Base-by-base conservation (phyloP, 306 rosid genomes). In the Lathyrus oleraceus region DNA sequence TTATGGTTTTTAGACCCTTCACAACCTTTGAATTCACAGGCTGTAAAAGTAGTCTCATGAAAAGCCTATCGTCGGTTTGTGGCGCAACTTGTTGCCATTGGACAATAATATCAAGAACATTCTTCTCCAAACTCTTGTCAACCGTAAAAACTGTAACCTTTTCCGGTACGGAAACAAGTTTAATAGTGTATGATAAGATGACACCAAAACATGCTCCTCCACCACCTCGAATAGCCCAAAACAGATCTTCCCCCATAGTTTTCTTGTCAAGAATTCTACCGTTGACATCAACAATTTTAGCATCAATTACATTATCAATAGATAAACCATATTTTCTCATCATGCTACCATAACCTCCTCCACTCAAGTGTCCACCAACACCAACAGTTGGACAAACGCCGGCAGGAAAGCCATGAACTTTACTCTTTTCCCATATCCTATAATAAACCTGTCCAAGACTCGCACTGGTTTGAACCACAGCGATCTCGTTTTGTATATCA, bases 291-390 rank as follows among this genome's bases (percentile, higher is more conserved):
- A 84, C 85, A 35, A 87, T 74, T 64, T 62, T 72, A 2, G 93
- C 88, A 48, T 85, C 90, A 20, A 81, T 5, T 5, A 87, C 69
- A 19, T 75, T 39, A 16, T 85, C 88, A 11, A 79, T 76, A 2
- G 88, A 49, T 23, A 88, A 64, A 1, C 93, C 93, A 40, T 65
- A 44, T 42, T 75, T 81, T 51, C 90, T 70, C 21, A 91, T 4
- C 87, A 91, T 71, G 71, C 76, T 88, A 0, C 97, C 96, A 54
- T 91, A 91, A 4, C 97, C 97, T 52, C 96, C 96, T 0, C 93
- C 93, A 64, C 89, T 83, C 20, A 91, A 14, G 42, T 91, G 93
- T 3, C 97, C 96, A 10, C 97, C 97, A 9, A 81, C 86, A 5
- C 93, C 97, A 0, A 91, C 91, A 0, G 93, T 87, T 14, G 91